These are phyloP conservation scores for Mortierella sp. DNA, from an alignment of 371 early-diverging fungal species.

Conservation along the genomic window DNA sequence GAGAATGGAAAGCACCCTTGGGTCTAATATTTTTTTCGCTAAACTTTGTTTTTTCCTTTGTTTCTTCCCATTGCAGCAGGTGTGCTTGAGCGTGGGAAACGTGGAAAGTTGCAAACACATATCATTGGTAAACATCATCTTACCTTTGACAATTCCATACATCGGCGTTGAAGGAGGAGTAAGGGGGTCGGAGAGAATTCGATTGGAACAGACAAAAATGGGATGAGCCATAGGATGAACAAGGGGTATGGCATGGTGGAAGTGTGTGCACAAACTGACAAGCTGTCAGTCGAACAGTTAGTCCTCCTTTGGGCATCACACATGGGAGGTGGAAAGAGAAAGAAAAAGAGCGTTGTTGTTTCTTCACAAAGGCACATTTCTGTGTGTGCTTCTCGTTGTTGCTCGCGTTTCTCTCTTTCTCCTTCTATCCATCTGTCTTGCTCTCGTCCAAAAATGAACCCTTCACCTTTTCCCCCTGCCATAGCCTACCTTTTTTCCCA, in stretches of 20 bases:
- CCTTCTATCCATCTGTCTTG: no score
- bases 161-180: neutral
- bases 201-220: neutral
- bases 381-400: neutral
- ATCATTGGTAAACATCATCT: neutral
- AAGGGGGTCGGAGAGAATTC: neutral
- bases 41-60: neutral
- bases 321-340: neutral
- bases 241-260: neutral
- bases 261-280: neutral
- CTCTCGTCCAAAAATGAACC: neutral
- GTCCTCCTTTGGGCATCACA: neutral
- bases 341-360: neutral
- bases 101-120: neutral
- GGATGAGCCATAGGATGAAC: neutral
- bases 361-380: neutral
- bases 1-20: no score
- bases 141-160: neutral
- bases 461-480: neutral
- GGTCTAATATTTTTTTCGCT: neutral
- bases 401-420: neutral
- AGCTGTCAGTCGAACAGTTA: neutral
- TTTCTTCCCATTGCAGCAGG: neutral
- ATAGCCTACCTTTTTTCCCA: neutral
- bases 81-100: slow-evolving; percentile 7